Conservation (phyloP, 305 asterid species). For the Nicotiana rustica region DNA sequence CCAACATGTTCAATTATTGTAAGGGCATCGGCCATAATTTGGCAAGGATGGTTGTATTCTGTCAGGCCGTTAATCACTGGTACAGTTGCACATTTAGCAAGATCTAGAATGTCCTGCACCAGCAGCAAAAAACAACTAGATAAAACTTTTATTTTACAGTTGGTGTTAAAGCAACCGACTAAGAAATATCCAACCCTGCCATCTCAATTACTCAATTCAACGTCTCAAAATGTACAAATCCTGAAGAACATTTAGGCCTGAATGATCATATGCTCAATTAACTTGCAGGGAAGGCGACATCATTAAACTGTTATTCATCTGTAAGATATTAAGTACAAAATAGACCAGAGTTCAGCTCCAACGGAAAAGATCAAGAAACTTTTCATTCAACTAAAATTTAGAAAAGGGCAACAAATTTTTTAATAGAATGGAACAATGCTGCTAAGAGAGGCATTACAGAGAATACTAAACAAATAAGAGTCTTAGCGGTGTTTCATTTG, state of each 20-base stretch:
- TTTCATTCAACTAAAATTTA: not conserved
- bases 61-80: slow-evolving; percentile 96
- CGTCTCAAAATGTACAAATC: not conserved
- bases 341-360: not conserved
- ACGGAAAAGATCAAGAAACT: not conserved
- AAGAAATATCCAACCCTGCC: slow-evolving; percentile 4
- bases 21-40: slow-evolving; percentile 98
- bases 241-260: not conserved
- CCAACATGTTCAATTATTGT: slow-evolving; percentile 90
- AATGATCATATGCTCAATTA: not conserved
- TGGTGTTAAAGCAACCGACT: not conserved
- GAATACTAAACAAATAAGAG: slow-evolving; percentile 4
- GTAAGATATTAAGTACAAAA: not conserved
- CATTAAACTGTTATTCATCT: not conserved
- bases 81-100: slow-evolving; percentile 80
- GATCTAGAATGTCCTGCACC: slow-evolving; percentile 87
- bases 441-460: not conserved
- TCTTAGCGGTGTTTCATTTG: not conserved
- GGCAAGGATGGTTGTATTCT: slow-evolving; percentile 95
- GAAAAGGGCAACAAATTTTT: not conserved
- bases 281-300: slow-evolving; percentile 1
- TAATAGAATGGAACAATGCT: slow-evolving; percentile 1
- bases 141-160: not conserved
- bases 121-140: slow-evolving; percentile 27
- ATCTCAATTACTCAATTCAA: slow-evolving; percentile 13